phyloP scores from a whole-genome alignment of 139 green algal species.

The Chlamydomonas schloesseri region DNA sequence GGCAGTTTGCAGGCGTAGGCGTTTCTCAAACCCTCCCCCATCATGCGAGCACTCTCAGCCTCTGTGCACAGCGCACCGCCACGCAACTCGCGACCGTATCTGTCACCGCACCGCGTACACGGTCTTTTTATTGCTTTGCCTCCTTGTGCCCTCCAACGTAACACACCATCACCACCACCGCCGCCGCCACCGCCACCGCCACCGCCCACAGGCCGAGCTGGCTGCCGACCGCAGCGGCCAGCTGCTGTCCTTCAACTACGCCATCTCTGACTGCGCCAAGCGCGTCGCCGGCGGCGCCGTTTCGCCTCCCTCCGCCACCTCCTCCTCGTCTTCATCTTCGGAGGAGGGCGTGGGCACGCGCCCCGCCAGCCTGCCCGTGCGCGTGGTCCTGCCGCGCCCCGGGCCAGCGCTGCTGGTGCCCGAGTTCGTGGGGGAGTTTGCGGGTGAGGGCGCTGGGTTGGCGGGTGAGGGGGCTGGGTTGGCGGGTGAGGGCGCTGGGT shows the following conservation, averaged over 20 bases:
- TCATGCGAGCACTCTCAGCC: no score
- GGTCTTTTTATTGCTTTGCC: no score
- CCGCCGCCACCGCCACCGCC: background rate
- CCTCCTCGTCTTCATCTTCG: background rate
- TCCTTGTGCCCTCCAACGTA: background rate
- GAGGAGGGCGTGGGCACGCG: background rate
- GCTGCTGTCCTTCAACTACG: constrained; percentile 14
- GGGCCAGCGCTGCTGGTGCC: background rate
- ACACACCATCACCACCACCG: background rate
- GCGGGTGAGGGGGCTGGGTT: background rate
- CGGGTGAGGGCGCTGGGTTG: background rate
- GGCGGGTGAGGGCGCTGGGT: background rate
- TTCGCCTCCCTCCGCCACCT: no score
- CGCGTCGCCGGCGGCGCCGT: background rate
- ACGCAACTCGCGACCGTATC: no score
- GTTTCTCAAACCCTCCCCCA: no score
- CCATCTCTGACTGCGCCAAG: background rate
- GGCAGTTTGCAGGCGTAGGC: no score
- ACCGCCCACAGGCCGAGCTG: background rate
- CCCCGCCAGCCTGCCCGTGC: background rate
- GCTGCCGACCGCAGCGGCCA: background rate
- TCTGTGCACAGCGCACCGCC: no score
- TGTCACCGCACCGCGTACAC: no score
- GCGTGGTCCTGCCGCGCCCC: background rate
- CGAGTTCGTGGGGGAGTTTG: constrained; percentile 3